phyloP scores from a whole-genome alignment of 805 yeast genomes.

The Metschnikowia peoriensis region DNA sequence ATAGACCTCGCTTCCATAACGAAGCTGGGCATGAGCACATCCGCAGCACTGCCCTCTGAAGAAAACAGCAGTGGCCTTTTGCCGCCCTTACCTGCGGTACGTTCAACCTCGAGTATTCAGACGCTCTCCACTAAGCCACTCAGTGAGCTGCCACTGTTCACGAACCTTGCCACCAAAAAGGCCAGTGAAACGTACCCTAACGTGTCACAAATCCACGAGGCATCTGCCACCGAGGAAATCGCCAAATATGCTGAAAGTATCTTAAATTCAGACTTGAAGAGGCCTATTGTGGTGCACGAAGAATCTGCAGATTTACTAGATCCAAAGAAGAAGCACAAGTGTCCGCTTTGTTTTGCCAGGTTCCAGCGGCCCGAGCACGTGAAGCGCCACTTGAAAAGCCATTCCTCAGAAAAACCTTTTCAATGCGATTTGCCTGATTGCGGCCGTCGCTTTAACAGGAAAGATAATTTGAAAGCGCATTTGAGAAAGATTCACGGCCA shows the following conservation, averaged over 20 bases:
- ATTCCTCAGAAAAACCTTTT: conserved; percentile 57
- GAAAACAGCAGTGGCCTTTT: conserved; percentile 3
- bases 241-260: conserved; percentile 22
- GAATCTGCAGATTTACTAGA: conserved; percentile 36
- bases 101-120: conserved; percentile 1
- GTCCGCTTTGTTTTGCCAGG: conserved; percentile 60
- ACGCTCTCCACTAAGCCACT: background rate
- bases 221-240: conserved; percentile 20
- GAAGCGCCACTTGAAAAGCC: conserved; percentile 59
- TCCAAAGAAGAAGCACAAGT: conserved; percentile 57
- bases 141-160: conserved; percentile 3
- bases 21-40: conserved; percentile 19
- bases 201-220: conserved; percentile 17
- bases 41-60: conserved; percentile 1
- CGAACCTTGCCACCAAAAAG: conserved; percentile 1
- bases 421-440: conserved; percentile 52
- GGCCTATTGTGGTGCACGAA: conserved; percentile 21
- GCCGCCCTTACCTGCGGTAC: conserved; percentile 8
- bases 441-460: conserved; percentile 56
- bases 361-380: conserved; percentile 76
- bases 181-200: conserved; percentile 11
- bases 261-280: conserved; percentile 21
- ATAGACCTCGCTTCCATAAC: conserved; percentile 56
- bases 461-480: conserved; percentile 60
- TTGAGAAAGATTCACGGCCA: conserved; percentile 55